Evolutionary conservation across 805 yeast species (phyloP).

Genomic region (Ascoidea tarda): DNA sequence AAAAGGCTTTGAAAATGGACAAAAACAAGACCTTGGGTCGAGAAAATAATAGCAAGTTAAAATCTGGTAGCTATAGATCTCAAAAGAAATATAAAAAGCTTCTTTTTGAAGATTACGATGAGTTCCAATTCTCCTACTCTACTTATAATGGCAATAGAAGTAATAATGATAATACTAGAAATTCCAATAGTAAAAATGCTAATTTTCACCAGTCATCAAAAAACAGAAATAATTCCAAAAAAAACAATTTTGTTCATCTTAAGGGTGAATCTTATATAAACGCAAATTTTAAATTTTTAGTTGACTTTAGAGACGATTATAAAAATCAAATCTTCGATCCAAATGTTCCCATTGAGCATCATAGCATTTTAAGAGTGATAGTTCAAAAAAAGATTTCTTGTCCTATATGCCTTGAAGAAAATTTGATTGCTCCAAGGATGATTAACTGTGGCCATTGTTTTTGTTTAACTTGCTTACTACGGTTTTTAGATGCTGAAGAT

Average conservation of each 20-base stretch:
- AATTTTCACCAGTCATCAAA: background rate
- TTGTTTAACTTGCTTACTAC: conserved; percentile 69
- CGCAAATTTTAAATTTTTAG: conserved; percentile 71
- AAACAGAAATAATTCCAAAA: conserved; percentile 3
- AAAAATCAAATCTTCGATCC: conserved; percentile 55
- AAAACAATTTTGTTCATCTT: conserved; percentile 28
- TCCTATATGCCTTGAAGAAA: conserved; percentile 81
- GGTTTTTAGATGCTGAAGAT: conserved; percentile 43
- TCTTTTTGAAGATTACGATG: too few relatives aligned
- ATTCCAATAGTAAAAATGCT: too few relatives aligned
- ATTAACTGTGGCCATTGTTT: conserved; percentile 87
- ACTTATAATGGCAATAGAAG: too few relatives aligned
- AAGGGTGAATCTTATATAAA: conserved; percentile 63
- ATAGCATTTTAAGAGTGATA: conserved; percentile 55
- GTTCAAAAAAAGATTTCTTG: conserved; percentile 68
- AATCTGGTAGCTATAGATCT: too few relatives aligned
- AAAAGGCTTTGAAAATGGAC: too few relatives aligned
- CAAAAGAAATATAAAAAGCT: too few relatives aligned
- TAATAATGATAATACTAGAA: too few relatives aligned
- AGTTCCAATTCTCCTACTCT: too few relatives aligned
- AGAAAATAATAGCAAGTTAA: too few relatives aligned
- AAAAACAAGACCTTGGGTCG: too few relatives aligned
- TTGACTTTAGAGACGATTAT: conserved; percentile 48
- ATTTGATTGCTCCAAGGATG: conserved; percentile 89
- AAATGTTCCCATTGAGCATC: conserved; percentile 51